phyloP scores from a whole-genome alignment of 192 early-diverging fungal species.

The Entrophospora sp. region DNA sequence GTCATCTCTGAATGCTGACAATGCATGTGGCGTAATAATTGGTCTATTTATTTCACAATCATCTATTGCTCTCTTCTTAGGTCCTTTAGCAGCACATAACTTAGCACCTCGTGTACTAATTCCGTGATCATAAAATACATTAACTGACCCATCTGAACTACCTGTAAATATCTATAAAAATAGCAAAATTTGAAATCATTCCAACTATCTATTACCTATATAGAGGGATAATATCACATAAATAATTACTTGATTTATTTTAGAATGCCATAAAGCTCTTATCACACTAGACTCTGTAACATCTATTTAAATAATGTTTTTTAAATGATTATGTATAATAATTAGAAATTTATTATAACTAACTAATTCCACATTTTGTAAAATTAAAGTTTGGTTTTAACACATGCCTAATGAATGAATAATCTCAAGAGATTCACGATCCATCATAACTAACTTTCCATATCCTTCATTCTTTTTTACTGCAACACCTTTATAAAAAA shows the following conservation, averaged over 20 bases:
- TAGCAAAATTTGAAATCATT: neutral
- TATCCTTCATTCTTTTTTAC: conserved; percentile 61
- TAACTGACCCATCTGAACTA: conserved; percentile 64
- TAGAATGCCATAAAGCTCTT: conserved; percentile 74
- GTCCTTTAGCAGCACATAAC: conserved; percentile 53
- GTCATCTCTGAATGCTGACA: conserved; percentile 81
- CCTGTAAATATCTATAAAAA: conserved; percentile 60
- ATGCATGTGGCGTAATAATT: conserved; percentile 82
- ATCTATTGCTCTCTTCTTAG: conserved; percentile 56
- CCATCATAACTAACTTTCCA: conserved; percentile 59
- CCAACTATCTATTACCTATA: neutral
- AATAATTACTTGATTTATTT: conserved; percentile 58
- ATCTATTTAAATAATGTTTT: conserved; percentile 1
- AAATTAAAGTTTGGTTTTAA: neutral
- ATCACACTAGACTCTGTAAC: conserved; percentile 58
- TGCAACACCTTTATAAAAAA: conserved; percentile 36
- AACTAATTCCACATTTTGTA: no score
- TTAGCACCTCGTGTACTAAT: conserved; percentile 62
- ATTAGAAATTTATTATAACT: no score
- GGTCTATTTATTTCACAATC: conserved; percentile 57
- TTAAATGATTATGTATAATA: neutral
- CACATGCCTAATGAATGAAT: conserved; percentile 42
- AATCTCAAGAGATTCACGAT: conserved; percentile 47
- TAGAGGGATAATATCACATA: no score
- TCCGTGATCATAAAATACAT: conserved; percentile 67